Evolutionary conservation across 176 grass and related monocot genomes (phyloP).

Genomic region (Tillandsia fasciculata): DNA sequence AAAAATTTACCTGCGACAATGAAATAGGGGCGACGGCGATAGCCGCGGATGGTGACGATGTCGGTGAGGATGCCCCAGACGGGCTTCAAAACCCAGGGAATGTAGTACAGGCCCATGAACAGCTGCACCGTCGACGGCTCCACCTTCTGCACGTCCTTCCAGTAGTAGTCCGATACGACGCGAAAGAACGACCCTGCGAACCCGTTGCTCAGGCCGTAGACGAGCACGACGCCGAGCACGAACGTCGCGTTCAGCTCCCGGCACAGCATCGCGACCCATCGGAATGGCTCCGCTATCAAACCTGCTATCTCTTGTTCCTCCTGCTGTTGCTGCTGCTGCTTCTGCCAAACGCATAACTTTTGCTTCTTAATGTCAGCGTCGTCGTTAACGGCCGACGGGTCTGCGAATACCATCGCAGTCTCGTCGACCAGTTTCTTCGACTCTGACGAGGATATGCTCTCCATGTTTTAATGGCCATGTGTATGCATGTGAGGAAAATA

Average conservation of each 20-base stretch:
- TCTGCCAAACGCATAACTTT: neutral
- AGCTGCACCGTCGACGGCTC: constrained; percentile 78
- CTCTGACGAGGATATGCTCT: neutral
- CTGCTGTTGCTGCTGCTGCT: neutral
- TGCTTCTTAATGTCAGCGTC: constrained; percentile 2
- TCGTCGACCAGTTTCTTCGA: constrained; percentile 12
- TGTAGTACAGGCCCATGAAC: constrained; percentile 53
- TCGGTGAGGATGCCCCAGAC: constrained; percentile 84
- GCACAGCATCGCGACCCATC: constrained; percentile 77
- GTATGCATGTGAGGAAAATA: no score
- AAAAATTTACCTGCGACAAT: constrained; percentile 48
- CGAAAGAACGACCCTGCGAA: constrained; percentile 64
- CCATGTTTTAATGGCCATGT: no score
- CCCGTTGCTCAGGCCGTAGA: constrained; percentile 79
- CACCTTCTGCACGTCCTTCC: constrained; percentile 82
- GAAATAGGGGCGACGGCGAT: constrained; percentile 81
- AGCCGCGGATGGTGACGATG: constrained; percentile 64
- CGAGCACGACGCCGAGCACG: constrained; percentile 65
- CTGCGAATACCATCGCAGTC: neutral
- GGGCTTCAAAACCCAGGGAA: constrained; percentile 86
- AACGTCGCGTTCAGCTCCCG: constrained; percentile 72
- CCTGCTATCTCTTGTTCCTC: neutral
- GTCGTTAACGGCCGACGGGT: neutral
- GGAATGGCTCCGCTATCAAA: constrained; percentile 34
- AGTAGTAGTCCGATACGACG: constrained; percentile 85